Percentiles rank a stretch among this genome's conserved stretches.
Evolutionary conservation across 306 rosid genomes (phyloP).

Genomic region (Medicago arabica): DNA sequence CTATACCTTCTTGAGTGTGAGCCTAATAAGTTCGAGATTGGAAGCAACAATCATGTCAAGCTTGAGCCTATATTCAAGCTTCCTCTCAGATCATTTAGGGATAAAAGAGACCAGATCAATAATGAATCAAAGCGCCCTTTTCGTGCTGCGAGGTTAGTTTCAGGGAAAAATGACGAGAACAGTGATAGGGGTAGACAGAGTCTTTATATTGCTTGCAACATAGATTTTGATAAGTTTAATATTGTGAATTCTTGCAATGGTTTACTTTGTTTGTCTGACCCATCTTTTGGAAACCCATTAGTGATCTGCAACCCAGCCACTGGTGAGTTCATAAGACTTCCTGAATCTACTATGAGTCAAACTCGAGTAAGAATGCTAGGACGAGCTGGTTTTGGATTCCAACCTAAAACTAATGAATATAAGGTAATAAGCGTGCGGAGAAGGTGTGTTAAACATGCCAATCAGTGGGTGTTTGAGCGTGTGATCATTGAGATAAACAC

Average conservation of each 20-base stretch:
- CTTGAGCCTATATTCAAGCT: slow-evolving; percentile 32
- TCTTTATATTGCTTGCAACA: not conserved
- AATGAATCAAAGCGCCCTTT: not conserved
- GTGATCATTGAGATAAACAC: not conserved
- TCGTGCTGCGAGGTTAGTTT: not conserved
- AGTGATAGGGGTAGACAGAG: not conserved
- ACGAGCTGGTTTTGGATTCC: not conserved
- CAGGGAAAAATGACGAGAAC: not conserved
- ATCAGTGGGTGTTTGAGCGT: not conserved
- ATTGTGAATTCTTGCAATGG: slow-evolving; percentile 42
- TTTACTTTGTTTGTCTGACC: slow-evolving; percentile 38
- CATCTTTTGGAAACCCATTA: not conserved
- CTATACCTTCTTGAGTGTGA: slow-evolving; percentile 38
- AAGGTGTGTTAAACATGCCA: not conserved
- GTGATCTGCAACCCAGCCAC: slow-evolving; percentile 43
- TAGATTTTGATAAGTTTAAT: not conserved
- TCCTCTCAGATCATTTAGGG: not conserved
- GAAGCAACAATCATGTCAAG: not conserved
- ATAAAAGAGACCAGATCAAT: not conserved
- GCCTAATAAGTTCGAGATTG: not conserved
- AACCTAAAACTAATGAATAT: slow-evolving; percentile 20
- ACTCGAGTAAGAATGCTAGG: not conserved
- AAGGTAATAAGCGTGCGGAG: not conserved
- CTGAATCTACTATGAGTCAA: not conserved
- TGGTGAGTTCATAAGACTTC: slow-evolving; percentile 36